Conservation (phyloP, 2,329 filamentous ascomycete genomes). For the Kalaharituber pfeilii region DNA sequence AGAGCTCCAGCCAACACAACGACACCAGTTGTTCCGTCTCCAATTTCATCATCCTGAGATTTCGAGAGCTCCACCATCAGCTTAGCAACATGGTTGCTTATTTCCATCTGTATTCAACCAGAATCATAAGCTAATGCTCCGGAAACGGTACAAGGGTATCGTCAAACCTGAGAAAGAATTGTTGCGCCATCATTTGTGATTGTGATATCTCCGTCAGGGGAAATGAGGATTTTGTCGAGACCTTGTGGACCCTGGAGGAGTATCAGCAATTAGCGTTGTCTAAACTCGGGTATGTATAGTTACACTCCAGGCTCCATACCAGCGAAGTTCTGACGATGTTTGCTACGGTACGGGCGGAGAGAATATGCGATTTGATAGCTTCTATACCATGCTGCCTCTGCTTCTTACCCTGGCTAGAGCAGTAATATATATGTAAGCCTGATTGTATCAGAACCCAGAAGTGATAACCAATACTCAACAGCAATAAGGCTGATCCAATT, state of each 20-base stretch:
- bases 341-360: constrained; percentile 86
- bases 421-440: constrained; percentile 15
- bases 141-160: not conserved
- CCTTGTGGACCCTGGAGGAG: constrained; percentile 57
- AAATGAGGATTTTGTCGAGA: constrained; percentile 98
- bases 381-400: constrained; percentile 93
- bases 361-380: constrained; percentile 94
- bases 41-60: constrained; percentile 97
- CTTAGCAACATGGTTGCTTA: constrained; percentile 95
- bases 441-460: not conserved
- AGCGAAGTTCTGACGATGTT: constrained; percentile 96
- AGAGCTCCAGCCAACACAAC: constrained; percentile 90
- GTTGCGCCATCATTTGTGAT: constrained; percentile 98
- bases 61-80: constrained; percentile 91
- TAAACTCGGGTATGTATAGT: not conserved
- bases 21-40: constrained; percentile 93
- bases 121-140: not conserved
- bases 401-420: constrained; percentile 76
- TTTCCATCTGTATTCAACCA: constrained; percentile 58
- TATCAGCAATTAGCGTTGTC: constrained; percentile 1
- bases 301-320: constrained; percentile 29
- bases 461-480: not conserved
- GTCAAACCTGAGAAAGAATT: constrained; percentile 56
- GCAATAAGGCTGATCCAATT: constrained; percentile 20
- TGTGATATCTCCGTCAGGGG: constrained; percentile 94